phyloP scores from a whole-genome alignment of 257 asterid species.

The Solanum chilense region DNA sequence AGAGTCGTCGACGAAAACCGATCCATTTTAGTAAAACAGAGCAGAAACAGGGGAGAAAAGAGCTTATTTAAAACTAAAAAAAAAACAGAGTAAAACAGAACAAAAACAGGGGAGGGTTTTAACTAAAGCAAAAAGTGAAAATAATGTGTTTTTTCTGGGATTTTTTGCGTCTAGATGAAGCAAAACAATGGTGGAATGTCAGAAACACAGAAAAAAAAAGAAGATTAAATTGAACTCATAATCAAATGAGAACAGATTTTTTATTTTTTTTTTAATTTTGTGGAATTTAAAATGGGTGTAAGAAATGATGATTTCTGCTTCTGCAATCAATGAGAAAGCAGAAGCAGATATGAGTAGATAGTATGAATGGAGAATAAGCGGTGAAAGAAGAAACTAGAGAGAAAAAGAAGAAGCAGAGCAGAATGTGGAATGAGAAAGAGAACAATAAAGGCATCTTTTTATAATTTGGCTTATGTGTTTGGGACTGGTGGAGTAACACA shows the following conservation, averaged over 20 bases:
- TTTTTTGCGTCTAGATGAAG: not conserved
- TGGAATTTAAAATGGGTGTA: not conserved
- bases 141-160: not conserved
- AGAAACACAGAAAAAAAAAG: not conserved
- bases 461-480: not conserved
- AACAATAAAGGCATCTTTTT: not conserved
- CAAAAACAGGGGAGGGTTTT: not conserved
- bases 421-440: not conserved
- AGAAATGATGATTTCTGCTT: not conserved
- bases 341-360: not conserved
- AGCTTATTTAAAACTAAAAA: not conserved
- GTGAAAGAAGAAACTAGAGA: not conserved
- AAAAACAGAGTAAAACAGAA: not conserved
- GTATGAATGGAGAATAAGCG: not conserved
- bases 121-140: not conserved
- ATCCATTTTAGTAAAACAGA: not conserved
- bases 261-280: not conserved
- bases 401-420: not conserved
- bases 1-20: not conserved
- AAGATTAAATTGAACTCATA: not conserved
- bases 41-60: not conserved
- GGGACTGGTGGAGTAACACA: not conserved
- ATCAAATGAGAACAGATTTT: not conserved
- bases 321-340: not conserved
- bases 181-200: not conserved